Evolutionary conservation across 1,139 yeast genomes (phyloP), one percentile per base, ranked within the genome.

Genomic region (Zhuliangozyma blackwelliae): DNA sequence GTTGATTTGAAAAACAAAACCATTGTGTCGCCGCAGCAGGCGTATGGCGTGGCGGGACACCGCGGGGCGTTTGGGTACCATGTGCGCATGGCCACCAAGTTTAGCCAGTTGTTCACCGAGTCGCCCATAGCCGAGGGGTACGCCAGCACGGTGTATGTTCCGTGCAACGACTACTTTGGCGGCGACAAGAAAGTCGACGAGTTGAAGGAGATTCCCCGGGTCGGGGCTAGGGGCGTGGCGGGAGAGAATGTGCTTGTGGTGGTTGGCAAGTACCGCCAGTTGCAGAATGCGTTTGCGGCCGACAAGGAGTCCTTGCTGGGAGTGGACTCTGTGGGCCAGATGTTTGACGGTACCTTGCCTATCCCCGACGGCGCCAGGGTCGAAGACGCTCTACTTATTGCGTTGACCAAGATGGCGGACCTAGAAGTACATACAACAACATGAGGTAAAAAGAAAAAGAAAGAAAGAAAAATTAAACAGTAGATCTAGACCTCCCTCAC

Each of bases 51-150:
- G 4, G 61, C 66, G 5, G 89, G 89, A 0, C 72, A 75, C 28
- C 72, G 72, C 43, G 67, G 77, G 7, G 67, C 82, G 5, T 85
- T 80, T 57, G 96, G 95, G 0, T 89, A 84, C 57, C 77, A 73
- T 42, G 90, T 89, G 3, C 68, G 97, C 40, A 62, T 82, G 12
- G 86, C 85, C 3, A 65, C 67, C 35, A 56, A 65, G 9, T 80
- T 88, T 50, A 75, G 79, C 33, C 67, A 78, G 12, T 61, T 89
- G 0, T 89, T 87, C 58, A 82, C 94, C 7, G 86, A 83, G 50
- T 71, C 84, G 35, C 68, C 82, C 3, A 71, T 70, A 36, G 70
- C 77, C 9, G 79, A 78, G 6, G 96, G 96, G 0, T 89, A 88
- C 55, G 68, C 82, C 1, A 77, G 77, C 45, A 72, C 89, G 3